These are phyloP conservation scores for Mollisia scopiformis DNA, from an alignment of 2,329 filamentous ascomycete genomes.

Conservation along the genomic window DNA sequence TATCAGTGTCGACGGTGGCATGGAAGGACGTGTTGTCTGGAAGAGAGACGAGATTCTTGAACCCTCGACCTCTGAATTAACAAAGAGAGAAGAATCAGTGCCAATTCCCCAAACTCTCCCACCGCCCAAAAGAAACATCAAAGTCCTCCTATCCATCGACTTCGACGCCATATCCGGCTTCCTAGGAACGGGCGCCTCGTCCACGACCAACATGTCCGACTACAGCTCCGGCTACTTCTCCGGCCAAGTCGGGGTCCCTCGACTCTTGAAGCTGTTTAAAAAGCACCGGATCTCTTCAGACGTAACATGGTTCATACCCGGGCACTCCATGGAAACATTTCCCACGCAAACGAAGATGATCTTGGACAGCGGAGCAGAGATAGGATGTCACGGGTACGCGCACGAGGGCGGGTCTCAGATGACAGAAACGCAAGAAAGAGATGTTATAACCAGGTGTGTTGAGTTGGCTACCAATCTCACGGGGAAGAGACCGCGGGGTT, in stretches of 20 bases:
- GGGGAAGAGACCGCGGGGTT: conserved; percentile 50
- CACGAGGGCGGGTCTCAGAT: conserved; percentile 44
- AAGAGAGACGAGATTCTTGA: conserved; percentile 38
- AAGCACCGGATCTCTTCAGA: conserved; percentile 53
- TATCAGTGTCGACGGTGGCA: conserved; percentile 52
- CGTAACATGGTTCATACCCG: conserved; percentile 63
- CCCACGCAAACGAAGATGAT: conserved; percentile 53
- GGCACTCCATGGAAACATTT: conserved; percentile 61
- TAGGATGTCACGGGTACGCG: conserved; percentile 40
- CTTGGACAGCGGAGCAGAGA: conserved; percentile 54
- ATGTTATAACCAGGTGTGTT: conserved; percentile 53
- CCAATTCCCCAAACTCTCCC: conserved; percentile 5
- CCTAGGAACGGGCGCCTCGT: conserved; percentile 54
- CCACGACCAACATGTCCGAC: conserved; percentile 48
- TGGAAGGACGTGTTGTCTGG: conserved; percentile 50
- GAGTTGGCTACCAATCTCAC: conserved; percentile 44
- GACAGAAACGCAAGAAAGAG: conserved; percentile 50
- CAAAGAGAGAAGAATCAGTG: conserved; percentile 6
- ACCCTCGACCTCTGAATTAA: neutral
- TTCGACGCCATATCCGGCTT: conserved; percentile 61
- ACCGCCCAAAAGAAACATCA: conserved; percentile 20
- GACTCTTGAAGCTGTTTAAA: conserved; percentile 56
- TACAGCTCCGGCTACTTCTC: conserved; percentile 51
- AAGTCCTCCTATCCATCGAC: conserved; percentile 27
- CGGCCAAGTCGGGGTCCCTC: conserved; percentile 57